These are phyloP conservation scores for Krasilnikovozyma curviuscula DNA, from an alignment of 768 basidiomycete species.

Conservation along the genomic window DNA sequence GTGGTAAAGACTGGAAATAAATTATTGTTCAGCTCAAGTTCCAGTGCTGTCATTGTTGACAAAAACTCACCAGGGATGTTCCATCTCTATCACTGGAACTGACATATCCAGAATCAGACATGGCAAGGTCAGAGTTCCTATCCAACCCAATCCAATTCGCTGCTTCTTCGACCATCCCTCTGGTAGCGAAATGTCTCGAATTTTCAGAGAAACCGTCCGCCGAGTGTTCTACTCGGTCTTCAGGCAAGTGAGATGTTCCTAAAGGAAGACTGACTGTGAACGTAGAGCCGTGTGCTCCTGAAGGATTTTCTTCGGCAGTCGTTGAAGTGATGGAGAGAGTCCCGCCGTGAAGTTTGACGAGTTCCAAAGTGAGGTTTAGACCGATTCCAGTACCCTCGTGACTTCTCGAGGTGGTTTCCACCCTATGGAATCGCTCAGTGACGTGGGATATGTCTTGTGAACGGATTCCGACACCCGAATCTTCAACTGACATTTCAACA, in stretches of 20 bases:
- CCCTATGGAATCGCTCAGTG: conserved; percentile 8
- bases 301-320: conserved; percentile 2
- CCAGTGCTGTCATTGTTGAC: too few species aligned
- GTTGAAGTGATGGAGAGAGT: not conserved
- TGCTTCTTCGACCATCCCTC: too few species aligned
- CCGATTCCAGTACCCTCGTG: conserved; percentile 8
- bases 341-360: conserved; percentile 1
- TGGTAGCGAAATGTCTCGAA: too few species aligned
- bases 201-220: too few species aligned
- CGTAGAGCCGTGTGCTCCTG: not conserved
- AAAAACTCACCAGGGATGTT: too few species aligned
- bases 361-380: conserved; percentile 4
- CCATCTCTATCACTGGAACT: too few species aligned
- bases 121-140: too few species aligned
- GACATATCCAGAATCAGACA: too few species aligned
- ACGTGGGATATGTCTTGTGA: conserved; percentile 3
- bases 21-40: too few species aligned
- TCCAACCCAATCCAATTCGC: too few species aligned
- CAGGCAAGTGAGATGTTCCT: conserved; percentile 3
- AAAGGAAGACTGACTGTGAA: conserved; percentile 2
- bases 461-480: conserved; percentile 6
- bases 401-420: not conserved
- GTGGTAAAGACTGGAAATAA: too few species aligned
- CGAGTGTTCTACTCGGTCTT: too few species aligned
- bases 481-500: not conserved